These are phyloP conservation scores for Chlorociboria aeruginascens DNA, from an alignment of 495 filamentous ascomycete genomes.

Conservation along the genomic window DNA sequence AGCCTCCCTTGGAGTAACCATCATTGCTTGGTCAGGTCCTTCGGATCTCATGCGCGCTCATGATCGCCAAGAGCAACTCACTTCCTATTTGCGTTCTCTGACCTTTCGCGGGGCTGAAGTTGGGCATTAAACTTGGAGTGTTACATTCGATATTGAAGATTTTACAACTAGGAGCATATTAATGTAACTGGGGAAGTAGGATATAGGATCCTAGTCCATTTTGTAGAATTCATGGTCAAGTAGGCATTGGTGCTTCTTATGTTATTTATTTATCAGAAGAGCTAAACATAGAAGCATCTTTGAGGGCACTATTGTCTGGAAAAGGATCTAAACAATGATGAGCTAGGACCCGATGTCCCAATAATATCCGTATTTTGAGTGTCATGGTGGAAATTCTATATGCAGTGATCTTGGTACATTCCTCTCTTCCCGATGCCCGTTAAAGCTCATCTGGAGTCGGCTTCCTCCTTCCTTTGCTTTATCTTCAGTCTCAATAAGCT, in stretches of 20 bases:
- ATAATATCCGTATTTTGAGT: no score
- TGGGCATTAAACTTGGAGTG: constrained; percentile 26
- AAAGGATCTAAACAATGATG: no score
- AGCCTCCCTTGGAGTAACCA: constrained; percentile 38
- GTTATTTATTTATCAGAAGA: background rate
- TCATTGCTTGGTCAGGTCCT: constrained; percentile 94
- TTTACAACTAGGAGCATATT: no score
- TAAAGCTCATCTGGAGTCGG: background rate
- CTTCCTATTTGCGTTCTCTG: constrained; percentile 57
- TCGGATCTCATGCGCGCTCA: constrained; percentile 89
- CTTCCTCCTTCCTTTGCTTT: constrained; percentile 57
- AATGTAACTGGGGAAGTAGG: no score
- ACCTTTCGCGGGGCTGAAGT: constrained; percentile 41
- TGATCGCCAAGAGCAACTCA: constrained; percentile 85
- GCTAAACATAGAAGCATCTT: no score
- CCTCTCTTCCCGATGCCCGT: constrained; percentile 6
- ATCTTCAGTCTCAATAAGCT: constrained; percentile 71
- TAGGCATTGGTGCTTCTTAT: background rate
- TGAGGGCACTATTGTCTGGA: no score
- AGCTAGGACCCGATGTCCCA: no score
- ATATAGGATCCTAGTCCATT: no score
- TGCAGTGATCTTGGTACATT: background rate
- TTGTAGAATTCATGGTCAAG: no score
- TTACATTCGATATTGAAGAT: constrained; percentile 8
- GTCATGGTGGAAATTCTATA: background rate